Evolutionary conservation across 768 basidiomycete species (phyloP).

Genomic region (Phaeotremella fagi): DNA sequence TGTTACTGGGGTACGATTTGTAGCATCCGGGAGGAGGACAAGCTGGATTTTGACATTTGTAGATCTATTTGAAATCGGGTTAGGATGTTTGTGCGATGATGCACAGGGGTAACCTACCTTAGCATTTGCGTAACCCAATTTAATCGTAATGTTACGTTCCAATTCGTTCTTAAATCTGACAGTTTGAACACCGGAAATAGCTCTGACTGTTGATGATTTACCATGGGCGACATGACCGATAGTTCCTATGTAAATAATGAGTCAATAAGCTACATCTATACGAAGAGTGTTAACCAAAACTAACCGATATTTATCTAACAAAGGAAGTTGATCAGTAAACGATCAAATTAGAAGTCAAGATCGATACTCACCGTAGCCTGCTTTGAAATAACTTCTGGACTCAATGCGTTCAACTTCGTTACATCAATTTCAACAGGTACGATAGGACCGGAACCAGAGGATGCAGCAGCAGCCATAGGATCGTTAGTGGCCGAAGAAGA

Average conservation of each 20-base stretch:
- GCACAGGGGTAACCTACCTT: constrained; percentile 60
- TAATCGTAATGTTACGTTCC: constrained; percentile 98
- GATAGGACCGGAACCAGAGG: constrained; percentile 16
- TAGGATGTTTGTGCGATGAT: neutral
- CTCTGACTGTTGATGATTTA: constrained; percentile 72
- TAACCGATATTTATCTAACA: constrained; percentile 72
- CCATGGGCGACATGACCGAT: constrained; percentile 90
- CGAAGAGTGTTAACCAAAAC: constrained; percentile 2
- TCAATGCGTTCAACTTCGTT: constrained; percentile 73
- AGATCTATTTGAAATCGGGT: constrained; percentile 64
- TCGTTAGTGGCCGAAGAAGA: constrained; percentile 27
- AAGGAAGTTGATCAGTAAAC: constrained; percentile 5
- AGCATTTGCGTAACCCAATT: constrained; percentile 97
- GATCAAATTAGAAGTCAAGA: neutral
- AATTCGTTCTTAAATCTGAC: constrained; percentile 99
- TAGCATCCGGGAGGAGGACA: constrained; percentile 94
- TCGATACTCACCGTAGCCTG: constrained; percentile 65
- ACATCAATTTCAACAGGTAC: constrained; percentile 66
- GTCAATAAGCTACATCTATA: neutral
- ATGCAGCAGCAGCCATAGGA: constrained; percentile 30
- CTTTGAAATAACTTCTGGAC: constrained; percentile 51
- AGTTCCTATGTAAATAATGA: constrained; percentile 58
- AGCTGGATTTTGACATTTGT: constrained; percentile 89
- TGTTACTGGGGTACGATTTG: constrained; percentile 85
- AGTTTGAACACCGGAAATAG: constrained; percentile 96